A percentile compares a stretch with the other conserved stretches of the same genome.
Conservation (phyloP, 176 grass and related monocot genomes). For the Elaeis guineensis region DNA sequence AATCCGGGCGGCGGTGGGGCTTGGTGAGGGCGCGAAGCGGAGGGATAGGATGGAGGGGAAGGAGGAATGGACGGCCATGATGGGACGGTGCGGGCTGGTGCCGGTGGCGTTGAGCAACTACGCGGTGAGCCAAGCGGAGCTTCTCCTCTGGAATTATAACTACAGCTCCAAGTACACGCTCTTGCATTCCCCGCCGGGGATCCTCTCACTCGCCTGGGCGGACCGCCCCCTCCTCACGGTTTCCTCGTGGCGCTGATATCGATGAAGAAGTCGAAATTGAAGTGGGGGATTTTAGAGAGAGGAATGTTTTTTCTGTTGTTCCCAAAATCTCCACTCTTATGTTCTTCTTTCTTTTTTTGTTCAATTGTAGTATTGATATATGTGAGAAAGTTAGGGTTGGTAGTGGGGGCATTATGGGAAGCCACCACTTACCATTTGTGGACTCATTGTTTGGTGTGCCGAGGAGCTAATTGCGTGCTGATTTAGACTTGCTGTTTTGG, state of each 20-base stretch:
- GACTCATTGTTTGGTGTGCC: no score
- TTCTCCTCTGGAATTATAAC: conserved; percentile 89
- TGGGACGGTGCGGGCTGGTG: conserved; percentile 63
- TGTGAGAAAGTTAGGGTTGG: no score
- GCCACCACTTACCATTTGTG: no score
- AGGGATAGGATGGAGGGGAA: conserved; percentile 63
- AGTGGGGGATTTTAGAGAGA: neutral
- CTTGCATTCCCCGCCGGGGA: conserved; percentile 35
- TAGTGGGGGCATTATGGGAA: no score
- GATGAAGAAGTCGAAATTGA: neutral
- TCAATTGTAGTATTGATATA: no score
- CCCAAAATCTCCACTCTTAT: no score
- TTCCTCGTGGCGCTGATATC: conserved; percentile 63
- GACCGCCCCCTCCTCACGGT: conserved; percentile 68
- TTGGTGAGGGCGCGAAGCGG: conserved; percentile 38
- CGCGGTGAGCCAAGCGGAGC: conserved; percentile 83
- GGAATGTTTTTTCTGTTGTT: neutral
- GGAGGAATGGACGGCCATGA: conserved; percentile 51
- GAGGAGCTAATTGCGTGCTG: no score
- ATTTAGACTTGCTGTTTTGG: no score
- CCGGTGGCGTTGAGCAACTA: conserved; percentile 76
- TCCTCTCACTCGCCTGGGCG: conserved; percentile 79
- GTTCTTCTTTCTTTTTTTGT: no score
- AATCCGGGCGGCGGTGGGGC: conserved; percentile 46
- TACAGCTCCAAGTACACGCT: conserved; percentile 76